Percentiles rank a stretch among this genome's conserved stretches.
phyloP scores from a whole-genome alignment of 2,329 filamentous ascomycete species.

The Cylindrodendrum hubeiense region DNA sequence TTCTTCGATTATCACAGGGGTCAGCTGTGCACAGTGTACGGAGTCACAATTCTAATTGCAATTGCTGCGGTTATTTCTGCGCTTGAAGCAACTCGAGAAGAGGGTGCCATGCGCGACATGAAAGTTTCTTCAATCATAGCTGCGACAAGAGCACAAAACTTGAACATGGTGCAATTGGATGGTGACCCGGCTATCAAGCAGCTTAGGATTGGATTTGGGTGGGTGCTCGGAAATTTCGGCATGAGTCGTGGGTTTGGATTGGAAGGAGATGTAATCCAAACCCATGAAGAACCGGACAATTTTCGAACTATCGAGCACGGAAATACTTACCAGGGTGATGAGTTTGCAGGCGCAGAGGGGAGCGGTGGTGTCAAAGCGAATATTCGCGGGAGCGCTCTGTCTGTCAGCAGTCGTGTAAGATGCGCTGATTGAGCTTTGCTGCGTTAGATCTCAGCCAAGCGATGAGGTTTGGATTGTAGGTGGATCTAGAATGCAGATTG shows the following conservation, averaged over 20 bases:
- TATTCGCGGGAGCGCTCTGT: no score
- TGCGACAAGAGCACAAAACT: constrained; percentile 33
- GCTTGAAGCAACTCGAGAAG: constrained; percentile 29
- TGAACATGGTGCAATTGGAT: constrained; percentile 36
- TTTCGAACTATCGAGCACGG: no score
- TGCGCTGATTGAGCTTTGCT: no score
- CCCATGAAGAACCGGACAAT: no score
- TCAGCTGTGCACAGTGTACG: constrained; percentile 25
- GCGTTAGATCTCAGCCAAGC: no score
- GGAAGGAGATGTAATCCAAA: constrained; percentile 33
- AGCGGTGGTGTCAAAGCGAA: no score
- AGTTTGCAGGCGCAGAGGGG: no score
- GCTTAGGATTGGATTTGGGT: constrained; percentile 35
- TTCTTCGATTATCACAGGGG: constrained; percentile 32
- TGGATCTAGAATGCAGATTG: no score
- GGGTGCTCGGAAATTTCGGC: constrained; percentile 30
- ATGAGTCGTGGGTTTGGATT: constrained; percentile 37
- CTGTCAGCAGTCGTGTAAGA: no score
- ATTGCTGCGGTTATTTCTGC: constrained; percentile 22
- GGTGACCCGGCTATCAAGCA: constrained; percentile 25
- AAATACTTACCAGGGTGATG: no score
- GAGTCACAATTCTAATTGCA: constrained; percentile 21
- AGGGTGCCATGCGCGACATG: constrained; percentile 32
- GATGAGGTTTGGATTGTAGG: no score
- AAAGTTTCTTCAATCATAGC: constrained; percentile 43